phyloP scores from a whole-genome alignment of 2,329 filamentous ascomycete species.

The Curvularia hawaiiensis region DNA sequence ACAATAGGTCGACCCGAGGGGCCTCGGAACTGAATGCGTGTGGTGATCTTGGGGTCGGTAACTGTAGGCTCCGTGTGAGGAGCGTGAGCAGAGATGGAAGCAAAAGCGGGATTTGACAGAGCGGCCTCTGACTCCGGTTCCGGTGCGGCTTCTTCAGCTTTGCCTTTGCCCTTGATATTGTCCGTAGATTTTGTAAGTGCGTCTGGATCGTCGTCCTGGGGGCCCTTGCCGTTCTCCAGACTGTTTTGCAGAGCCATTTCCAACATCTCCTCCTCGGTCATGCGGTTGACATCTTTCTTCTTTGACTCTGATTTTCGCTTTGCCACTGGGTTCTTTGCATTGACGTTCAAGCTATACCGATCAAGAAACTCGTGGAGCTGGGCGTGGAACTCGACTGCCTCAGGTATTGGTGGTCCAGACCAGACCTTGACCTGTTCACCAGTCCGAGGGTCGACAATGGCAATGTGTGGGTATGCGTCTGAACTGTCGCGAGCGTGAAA shows the following conservation, averaged over 20 bases:
- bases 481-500: constrained; percentile 78
- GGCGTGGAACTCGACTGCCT: constrained; percentile 80
- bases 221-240: constrained; percentile 61
- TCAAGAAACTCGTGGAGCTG: constrained; percentile 97
- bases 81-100: constrained; percentile 70
- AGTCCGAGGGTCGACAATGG: constrained; percentile 92
- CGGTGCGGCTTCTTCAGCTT: constrained; percentile 24
- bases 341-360: constrained; percentile 85
- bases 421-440: constrained; percentile 97
- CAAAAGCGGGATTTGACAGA: constrained; percentile 59
- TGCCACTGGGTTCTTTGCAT: constrained; percentile 92
- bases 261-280: constrained; percentile 98
- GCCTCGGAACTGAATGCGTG: constrained; percentile 84
- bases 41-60: constrained; percentile 71
- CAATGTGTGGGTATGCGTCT: constrained; percentile 95
- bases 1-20: constrained; percentile 79
- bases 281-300: constrained; percentile 76
- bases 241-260: constrained; percentile 93
- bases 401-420: constrained; percentile 82
- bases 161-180: constrained; percentile 60
- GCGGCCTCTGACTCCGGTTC: constrained; percentile 23
- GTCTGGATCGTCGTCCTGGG: constrained; percentile 80
- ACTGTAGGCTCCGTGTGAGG: constrained; percentile 77
- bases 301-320: constrained; percentile 74
- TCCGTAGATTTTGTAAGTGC: constrained; percentile 73